These are phyloP conservation scores for Hymenoscyphus fraxineus DNA, from an alignment of 2,329 filamentous ascomycete species.

Conservation along the genomic window DNA sequence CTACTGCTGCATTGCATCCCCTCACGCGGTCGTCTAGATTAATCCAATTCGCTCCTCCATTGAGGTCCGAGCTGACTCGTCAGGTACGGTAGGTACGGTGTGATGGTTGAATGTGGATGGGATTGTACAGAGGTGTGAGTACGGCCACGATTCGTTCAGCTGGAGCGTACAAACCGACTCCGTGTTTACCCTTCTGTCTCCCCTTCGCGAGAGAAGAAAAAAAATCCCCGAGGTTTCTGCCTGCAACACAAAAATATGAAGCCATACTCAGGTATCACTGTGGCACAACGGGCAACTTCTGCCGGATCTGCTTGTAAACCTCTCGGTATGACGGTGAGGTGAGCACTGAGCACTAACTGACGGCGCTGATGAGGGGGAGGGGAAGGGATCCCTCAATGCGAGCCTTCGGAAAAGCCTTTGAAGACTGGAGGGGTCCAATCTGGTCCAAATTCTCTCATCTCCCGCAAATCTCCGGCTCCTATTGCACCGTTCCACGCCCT, in stretches of 20 bases:
- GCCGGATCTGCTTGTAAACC: background rate
- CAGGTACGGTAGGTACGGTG: background rate
- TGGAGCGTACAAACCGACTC: background rate
- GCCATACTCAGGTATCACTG: background rate
- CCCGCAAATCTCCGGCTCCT: background rate
- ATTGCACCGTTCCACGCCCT: background rate
- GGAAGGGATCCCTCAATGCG: background rate
- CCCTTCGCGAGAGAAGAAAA: background rate
- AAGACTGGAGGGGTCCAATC: constrained; percentile 1
- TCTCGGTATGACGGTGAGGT: constrained; percentile 1
- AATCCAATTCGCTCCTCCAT: background rate
- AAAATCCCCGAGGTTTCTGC: background rate
- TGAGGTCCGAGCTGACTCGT: constrained; percentile 3
- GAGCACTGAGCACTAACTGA: constrained; percentile 2
- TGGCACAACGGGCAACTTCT: background rate
- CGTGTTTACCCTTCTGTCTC: background rate
- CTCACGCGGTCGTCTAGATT: constrained; percentile 3
- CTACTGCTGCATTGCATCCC: background rate
- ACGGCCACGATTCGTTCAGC: background rate
- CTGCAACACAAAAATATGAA: background rate
- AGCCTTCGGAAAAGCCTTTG: background rate
- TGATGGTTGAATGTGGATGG: background rate
- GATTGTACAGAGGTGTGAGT: too few species aligned
- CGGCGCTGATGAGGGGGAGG: background rate
- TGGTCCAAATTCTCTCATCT: background rate